Evolutionary conservation across 83 land plant genomes (phyloP).

Genomic region (Isoetes engelmannii): DNA sequence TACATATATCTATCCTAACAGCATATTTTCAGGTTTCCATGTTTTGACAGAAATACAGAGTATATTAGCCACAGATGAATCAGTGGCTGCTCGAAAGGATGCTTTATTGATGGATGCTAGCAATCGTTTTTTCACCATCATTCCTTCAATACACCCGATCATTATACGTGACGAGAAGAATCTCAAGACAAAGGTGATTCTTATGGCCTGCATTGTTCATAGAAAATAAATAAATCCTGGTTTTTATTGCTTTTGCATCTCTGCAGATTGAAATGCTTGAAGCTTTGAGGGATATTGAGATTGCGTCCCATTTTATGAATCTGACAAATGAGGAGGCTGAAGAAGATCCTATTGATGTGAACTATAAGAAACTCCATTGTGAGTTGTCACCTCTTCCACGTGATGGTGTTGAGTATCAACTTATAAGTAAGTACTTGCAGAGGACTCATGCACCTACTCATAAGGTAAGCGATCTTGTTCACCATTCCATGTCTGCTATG

Average conservation of each 20-base stretch:
- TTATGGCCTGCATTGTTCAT: background rate
- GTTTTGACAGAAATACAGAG: conserved; percentile 91
- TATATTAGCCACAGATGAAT: conserved; percentile 30
- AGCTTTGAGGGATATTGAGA: conserved; percentile 90
- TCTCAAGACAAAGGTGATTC: conserved; percentile 68
- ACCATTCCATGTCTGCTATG: too few relatives aligned
- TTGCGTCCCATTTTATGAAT: conserved; percentile 78
- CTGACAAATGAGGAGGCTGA: conserved; percentile 41
- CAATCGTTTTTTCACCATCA: conserved; percentile 87
- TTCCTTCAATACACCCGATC: conserved; percentile 90
- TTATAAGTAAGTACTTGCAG: conserved; percentile 63
- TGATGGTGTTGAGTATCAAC: conserved; percentile 55
- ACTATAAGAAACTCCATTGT: conserved; percentile 74
- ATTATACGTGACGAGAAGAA: conserved; percentile 62
- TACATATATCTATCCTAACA: background rate
- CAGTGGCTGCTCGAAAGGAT: conserved; percentile 41
- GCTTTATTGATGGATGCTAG: conserved; percentile 79
- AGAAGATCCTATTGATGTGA: conserved; percentile 70
- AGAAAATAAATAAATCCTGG: background rate
- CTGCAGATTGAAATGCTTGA: conserved; percentile 77
- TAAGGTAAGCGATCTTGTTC: conserved; percentile 34
- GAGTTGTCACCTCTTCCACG: conserved; percentile 58
- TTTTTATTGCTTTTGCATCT: background rate
- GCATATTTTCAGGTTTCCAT: conserved; percentile 55
- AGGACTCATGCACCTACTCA: conserved; percentile 95